Conservation (phyloP, 371 early-diverging fungal genomes). For the Apophysomyces sp. region DNA sequence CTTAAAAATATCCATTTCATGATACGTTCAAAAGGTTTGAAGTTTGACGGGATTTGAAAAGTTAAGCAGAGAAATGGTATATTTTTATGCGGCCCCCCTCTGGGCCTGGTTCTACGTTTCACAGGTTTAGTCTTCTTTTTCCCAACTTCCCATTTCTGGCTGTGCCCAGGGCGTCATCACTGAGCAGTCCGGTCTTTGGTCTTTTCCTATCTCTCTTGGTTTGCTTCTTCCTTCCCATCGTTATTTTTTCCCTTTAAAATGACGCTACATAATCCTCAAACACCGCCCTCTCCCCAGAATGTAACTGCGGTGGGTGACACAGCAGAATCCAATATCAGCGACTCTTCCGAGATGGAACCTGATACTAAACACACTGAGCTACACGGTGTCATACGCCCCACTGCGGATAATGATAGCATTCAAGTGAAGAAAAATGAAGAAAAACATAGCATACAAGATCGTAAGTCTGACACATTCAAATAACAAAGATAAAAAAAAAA, state of each 20-base stretch:
- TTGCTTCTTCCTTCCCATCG: constrained; percentile 8
- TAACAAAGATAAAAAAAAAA: too few species aligned
- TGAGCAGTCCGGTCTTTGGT: background rate
- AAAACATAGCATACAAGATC: constrained; percentile 13
- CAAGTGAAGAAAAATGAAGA: constrained; percentile 9
- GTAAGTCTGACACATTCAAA: background rate
- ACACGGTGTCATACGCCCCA: background rate
- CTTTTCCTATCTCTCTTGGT: constrained; percentile 11
- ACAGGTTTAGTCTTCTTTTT: background rate
- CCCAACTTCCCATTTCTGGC: background rate
- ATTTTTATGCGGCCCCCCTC: background rate
- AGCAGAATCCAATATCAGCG: constrained; percentile 17
- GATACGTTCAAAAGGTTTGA: too few species aligned
- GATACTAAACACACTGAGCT: constrained; percentile 1
- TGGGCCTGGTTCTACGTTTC: background rate
- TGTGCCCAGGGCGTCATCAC: background rate
- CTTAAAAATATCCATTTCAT: too few species aligned
- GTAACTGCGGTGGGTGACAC: constrained; percentile 1
- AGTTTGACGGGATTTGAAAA: too few species aligned
- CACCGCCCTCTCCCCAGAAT: constrained; percentile 14
- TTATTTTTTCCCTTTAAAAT: constrained; percentile 9
- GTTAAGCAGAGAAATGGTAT: too few species aligned
- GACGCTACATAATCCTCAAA: constrained; percentile 14
- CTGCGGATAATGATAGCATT: constrained; percentile 8
- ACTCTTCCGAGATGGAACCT: constrained; percentile 21